Base-by-base conservation (phyloP, 768 basidiomycete species). In the Tulasnella sp. region DNA sequence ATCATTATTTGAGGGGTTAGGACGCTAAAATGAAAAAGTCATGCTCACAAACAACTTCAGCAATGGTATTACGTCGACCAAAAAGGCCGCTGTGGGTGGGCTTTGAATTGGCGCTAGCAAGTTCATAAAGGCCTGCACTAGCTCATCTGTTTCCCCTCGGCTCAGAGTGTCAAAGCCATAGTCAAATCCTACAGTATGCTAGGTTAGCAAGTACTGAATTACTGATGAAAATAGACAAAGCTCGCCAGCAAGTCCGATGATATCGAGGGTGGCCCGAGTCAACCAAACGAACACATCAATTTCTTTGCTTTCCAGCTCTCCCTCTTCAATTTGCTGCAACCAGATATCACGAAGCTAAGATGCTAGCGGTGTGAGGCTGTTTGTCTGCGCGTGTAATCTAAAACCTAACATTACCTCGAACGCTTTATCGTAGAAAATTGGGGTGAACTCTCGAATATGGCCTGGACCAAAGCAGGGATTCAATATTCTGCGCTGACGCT, bases 401-500 rank as follows among this genome's bases (percentile, higher is more conserved):
- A 93, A 85, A 3, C 93, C 82, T 84, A 92, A 91, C 39, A 71
- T 44, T 82, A 90, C 91, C 83, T 89, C 84, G 0, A 87, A 81
- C 0, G 91, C 85, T 83, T 91, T 92, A 2, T 88, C 87, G 6
- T 90, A 81, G 81, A 92, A 92, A 16, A 89, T 89, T 19, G 86
- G 86, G 0, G 90, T 90, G 18, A 92, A 82, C 62, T 88, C 89
- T 2, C 91, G 86, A 62, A 92, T 87, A 81, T 92, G 91, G 0
- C 87, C 84, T 2, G 87, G 86, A 0, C 91, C 90, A 80, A 93
- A 93, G 0, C 91, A 91, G 21, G 92, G 91, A 80, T 92, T 92
- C 91, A 78, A 24, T 24, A 78, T 62, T 12, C n/a, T 38, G 36
- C 44, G 46, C 38, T 76, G 75, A 52, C 75, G 44, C 44, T 56